Conservation (phyloP, 2,329 filamentous ascomycete genomes). For the Pyrenochaeta sp. region DNA sequence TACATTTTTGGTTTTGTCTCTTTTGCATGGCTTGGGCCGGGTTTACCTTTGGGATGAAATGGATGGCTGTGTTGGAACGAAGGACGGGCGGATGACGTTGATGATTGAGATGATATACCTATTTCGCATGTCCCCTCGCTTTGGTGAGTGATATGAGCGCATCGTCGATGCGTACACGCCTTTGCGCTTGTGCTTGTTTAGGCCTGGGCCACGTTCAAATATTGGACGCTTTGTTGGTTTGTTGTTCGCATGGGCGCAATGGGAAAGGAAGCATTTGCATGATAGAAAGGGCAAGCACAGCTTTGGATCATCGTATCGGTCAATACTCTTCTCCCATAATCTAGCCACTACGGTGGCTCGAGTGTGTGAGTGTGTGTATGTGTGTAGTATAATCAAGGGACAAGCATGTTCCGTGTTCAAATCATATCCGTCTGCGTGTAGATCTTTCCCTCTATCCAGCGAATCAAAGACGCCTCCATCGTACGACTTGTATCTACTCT, state of each 20-base stretch:
- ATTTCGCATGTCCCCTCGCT: not conserved
- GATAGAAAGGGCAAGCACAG: not conserved
- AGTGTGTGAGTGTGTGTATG: not conserved
- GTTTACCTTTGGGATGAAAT: not conserved
- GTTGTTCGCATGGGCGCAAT: not conserved
- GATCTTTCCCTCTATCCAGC: not conserved
- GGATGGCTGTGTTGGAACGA: not conserved
- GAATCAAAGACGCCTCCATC: not conserved
- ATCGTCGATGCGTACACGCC: no score
- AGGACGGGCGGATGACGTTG: not conserved
- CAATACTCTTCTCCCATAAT: not conserved
- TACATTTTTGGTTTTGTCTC: not conserved
- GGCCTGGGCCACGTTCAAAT: not conserved
- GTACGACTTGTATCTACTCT: not conserved
- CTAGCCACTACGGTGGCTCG: not conserved
- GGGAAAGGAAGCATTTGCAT: not conserved
- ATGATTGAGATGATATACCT: constrained; percentile 5
- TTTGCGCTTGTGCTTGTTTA: not conserved
- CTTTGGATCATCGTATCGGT: not conserved
- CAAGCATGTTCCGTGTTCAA: not conserved
- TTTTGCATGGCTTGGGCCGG: constrained; percentile 3
- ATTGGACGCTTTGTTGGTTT: no score
- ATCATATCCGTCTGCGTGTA: not conserved
- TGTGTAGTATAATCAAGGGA: not conserved
- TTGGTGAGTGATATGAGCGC: not conserved